Evolutionary conservation across 1,284 basidiomycete genomes (phyloP).

Genomic region (Moesziomyces parantarcticus): DNA sequence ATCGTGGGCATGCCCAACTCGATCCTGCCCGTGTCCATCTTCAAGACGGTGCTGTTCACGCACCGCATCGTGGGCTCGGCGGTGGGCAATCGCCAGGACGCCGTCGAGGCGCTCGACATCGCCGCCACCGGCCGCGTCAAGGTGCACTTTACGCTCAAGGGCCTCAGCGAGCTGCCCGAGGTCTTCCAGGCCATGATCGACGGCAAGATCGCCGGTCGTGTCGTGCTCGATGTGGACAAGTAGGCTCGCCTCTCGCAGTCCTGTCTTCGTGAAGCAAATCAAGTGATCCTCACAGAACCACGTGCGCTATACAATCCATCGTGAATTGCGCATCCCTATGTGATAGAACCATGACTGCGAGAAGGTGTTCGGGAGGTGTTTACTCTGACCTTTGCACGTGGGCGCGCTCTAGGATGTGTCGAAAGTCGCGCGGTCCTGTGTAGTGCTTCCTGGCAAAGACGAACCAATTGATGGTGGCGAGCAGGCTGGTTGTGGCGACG

Average conservation of each 20-base stretch:
- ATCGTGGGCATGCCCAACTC: slow-evolving; percentile 77
- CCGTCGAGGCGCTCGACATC: slow-evolving; percentile 74
- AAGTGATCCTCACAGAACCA: too few species aligned
- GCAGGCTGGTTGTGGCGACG: slow-evolving; percentile 8
- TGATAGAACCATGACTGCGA: neutral
- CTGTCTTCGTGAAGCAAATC: neutral
- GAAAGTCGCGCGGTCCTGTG: slow-evolving; percentile 20
- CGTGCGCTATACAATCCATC: neutral
- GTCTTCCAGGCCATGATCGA: slow-evolving; percentile 73
- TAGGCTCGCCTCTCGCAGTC: slow-evolving; percentile 1
- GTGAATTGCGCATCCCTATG: neutral
- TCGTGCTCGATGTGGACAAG: slow-evolving; percentile 73
- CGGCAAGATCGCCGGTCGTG: slow-evolving; percentile 75
- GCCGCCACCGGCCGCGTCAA: slow-evolving; percentile 78
- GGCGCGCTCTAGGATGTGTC: slow-evolving; percentile 15
- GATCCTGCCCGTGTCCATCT: slow-evolving; percentile 76
- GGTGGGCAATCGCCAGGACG: slow-evolving; percentile 72
- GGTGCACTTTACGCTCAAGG: slow-evolving; percentile 72
- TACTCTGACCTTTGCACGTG: slow-evolving; percentile 15
- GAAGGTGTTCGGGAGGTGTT: neutral
- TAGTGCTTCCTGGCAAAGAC: slow-evolving; percentile 23
- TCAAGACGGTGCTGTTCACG: slow-evolving; percentile 73
- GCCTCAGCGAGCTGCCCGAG: slow-evolving; percentile 73
- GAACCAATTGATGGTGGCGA: slow-evolving; percentile 40
- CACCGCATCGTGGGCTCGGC: slow-evolving; percentile 80